These are phyloP conservation scores for Backusella macrospora DNA, from an alignment of 192 early-diverging fungal genomes.

Conservation along the genomic window DNA sequence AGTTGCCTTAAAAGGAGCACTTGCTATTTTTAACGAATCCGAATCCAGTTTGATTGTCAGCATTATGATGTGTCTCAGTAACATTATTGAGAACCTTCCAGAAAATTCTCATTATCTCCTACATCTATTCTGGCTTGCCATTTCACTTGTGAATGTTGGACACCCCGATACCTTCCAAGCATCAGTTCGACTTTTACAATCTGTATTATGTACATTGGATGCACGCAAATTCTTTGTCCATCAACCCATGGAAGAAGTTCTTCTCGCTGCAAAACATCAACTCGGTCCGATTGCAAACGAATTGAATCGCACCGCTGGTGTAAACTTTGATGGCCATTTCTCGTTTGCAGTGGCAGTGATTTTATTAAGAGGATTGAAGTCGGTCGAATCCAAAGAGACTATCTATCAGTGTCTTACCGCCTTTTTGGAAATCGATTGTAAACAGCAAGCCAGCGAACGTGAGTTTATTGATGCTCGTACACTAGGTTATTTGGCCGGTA, in stretches of 20 bases:
- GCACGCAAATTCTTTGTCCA: constrained; percentile 58
- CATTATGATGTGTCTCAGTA: constrained; percentile 84
- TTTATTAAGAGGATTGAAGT: constrained; percentile 80
- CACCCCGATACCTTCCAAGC: constrained; percentile 73
- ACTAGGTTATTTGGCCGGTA: constrained; percentile 76
- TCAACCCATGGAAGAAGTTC: constrained; percentile 62
- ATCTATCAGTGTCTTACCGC: constrained; percentile 68
- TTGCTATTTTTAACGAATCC: constrained; percentile 81
- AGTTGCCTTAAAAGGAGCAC: constrained; percentile 84
- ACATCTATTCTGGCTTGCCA: constrained; percentile 87
- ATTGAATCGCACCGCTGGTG: constrained; percentile 68
- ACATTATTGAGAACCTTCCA: constrained; percentile 79
- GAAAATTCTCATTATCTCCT: constrained; percentile 76
- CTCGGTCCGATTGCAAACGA: constrained; percentile 68
- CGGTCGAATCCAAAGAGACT: constrained; percentile 66
- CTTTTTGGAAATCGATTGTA: constrained; percentile 72
- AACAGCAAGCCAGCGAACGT: constrained; percentile 37
- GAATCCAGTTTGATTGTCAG: constrained; percentile 78
- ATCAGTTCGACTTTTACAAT: constrained; percentile 66
- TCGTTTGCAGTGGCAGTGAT: constrained; percentile 81
- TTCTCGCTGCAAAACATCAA: constrained; percentile 68
- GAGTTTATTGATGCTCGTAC: constrained; percentile 45
- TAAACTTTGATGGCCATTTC: constrained; percentile 84
- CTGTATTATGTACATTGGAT: constrained; percentile 76
- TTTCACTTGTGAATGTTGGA: constrained; percentile 84